Conservation (phyloP, 352 stramenopile species). For the Pythium periplocum region DNA sequence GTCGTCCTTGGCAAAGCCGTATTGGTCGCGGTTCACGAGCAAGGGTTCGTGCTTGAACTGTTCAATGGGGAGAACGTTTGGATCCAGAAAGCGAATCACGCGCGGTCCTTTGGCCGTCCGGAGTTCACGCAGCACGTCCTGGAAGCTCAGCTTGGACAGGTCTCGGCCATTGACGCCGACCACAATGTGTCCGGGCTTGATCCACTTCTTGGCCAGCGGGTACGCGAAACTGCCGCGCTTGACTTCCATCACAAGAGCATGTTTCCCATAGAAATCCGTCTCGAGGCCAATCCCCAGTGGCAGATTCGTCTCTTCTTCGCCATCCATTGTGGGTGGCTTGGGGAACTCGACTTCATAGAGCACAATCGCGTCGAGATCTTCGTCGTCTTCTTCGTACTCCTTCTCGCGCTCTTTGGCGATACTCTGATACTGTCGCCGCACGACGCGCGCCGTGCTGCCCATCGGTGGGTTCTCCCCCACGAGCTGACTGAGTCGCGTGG, state of each 20-base stretch:
- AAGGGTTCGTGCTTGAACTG: constrained; percentile 21
- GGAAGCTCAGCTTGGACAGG: constrained; percentile 27
- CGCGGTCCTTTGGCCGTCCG: constrained; percentile 16
- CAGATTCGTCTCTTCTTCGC: not conserved
- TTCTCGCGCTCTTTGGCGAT: constrained; percentile 26
- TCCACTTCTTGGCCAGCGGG: constrained; percentile 16
- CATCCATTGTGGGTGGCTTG: not conserved
- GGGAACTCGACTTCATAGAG: constrained; percentile 57
- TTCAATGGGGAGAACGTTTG: constrained; percentile 27
- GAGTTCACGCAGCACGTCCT: constrained; percentile 26
- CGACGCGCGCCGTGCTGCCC: constrained; percentile 27
- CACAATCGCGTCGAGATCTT: constrained; percentile 30
- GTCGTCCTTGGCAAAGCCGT: constrained; percentile 59
- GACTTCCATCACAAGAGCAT: constrained; percentile 40
- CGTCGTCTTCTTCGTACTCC: constrained; percentile 20
- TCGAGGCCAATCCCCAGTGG: constrained; percentile 48
- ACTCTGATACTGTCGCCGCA: constrained; percentile 39
- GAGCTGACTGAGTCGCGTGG: constrained; percentile 20
- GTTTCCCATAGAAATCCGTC: constrained; percentile 49
- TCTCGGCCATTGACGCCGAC: constrained; percentile 45
- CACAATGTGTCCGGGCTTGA: constrained; percentile 36
- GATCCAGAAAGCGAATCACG: constrained; percentile 45
- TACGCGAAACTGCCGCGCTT: constrained; percentile 25
- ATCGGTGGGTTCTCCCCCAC: constrained; percentile 31
- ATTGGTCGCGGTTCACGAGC: constrained; percentile 50